Base-by-base conservation (phyloP, 768 basidiomycete species). In the Hortiboletus campestris region DNA sequence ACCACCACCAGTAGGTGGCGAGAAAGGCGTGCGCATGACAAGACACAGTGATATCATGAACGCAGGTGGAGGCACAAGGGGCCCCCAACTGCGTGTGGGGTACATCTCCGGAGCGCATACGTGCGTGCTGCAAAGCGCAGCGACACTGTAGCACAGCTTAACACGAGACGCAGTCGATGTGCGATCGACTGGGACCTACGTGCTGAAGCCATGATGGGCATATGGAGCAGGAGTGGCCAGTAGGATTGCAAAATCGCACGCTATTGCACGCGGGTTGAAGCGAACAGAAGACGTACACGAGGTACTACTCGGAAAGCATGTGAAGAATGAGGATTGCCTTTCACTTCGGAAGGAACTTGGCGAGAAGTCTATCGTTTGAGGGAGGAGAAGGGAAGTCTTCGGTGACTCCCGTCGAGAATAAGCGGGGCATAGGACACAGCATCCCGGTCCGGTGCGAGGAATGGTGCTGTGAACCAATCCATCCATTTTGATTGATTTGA, bases 341-440 rank as follows among this genome's bases (percentile, higher is more conserved):
- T 57, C 51, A 46, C 45, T 51, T 54, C 66, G 65, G 66, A 67
- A 67, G 63, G 66, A 68, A 11, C 64, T 55, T 59, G 55, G 10
- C 22, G 42, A 56, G 51, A 56, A 58, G 55, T 12, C 13, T 39
- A 43, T 55, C 60, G 34, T 67, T 55, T 42, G 40, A 45, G 50
- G 47, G 45, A 46, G 47, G 46, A 32, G 43, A 52, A 28, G 46
- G 32, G 54, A 66, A 67, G 53, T 39, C n/a, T n/a, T 48, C 36
- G 44, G 52, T 46, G 58, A 63, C 56, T 57, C 56, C 31, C 48
- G 53, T 48, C 19, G 34, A 43, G 42, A 20, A 48, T 19, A 36
- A 57, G 43, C 19, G 45, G 34, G 56, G 60, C 46, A 51, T 31
- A 52, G 19, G 29, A 43, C 32, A 38, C 42, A 31, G 45, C 25